Evolutionary conservation across 768 basidiomycete genomes (phyloP).

Genomic region (Leccinellum albellum): DNA sequence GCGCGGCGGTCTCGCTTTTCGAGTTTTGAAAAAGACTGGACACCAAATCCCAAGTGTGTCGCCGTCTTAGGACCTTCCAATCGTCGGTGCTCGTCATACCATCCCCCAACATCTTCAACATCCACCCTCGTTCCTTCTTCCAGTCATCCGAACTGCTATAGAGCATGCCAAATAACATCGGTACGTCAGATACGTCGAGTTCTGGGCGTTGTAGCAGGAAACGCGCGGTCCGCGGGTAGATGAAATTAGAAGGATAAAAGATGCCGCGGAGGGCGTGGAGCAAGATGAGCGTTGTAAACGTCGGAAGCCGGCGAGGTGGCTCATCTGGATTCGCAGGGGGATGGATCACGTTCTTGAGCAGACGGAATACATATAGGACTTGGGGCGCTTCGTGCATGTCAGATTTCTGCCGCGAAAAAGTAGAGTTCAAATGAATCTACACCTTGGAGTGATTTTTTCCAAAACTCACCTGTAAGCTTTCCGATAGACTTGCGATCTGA

Average conservation of each 20-base stretch:
- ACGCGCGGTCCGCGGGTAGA: conserved; percentile 80
- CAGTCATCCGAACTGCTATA: conserved; percentile 77
- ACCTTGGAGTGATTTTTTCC: no score
- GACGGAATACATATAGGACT: no score
- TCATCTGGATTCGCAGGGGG: conserved; percentile 43
- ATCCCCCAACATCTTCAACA: conserved; percentile 76
- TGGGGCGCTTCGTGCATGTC: no score
- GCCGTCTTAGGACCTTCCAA: conserved; percentile 74
- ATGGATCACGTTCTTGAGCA: conserved; percentile 18
- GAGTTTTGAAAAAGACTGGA: conserved; percentile 78
- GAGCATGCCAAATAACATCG: conserved; percentile 85
- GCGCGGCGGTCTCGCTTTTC: conserved; percentile 46
- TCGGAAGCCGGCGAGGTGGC: conserved; percentile 58
- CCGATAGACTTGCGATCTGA: conserved; percentile 60
- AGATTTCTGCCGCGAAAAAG: no score
- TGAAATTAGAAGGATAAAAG: conserved; percentile 84
- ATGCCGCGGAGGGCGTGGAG: conserved; percentile 77
- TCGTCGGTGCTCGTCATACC: conserved; percentile 73
- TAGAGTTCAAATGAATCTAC: no score
- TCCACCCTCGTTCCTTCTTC: conserved; percentile 89
- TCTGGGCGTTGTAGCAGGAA: conserved; percentile 89
- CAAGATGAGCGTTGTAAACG: conserved; percentile 76
- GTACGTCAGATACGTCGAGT: conserved; percentile 79
- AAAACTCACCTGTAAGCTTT: conserved; percentile 55
- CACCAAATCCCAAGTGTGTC: conserved; percentile 87